Evolutionary conservation across 352 stramenopile species (phyloP).

Genomic region (Globisporangium camurandrum): DNA sequence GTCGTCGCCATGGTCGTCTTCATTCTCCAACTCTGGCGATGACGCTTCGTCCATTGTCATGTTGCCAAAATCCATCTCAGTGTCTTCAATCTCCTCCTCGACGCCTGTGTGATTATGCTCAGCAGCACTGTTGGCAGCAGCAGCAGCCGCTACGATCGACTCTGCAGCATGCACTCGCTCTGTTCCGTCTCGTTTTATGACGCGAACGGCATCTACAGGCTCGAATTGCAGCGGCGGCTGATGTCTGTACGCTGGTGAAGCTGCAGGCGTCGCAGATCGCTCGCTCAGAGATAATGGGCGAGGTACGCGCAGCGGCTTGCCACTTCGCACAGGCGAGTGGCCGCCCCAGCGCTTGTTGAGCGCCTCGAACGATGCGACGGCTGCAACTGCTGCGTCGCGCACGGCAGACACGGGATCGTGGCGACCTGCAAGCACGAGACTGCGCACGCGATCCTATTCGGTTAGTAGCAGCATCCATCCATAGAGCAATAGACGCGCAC

Average conservation of each 20-base stretch:
- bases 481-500: no score
- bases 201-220: no score
- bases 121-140: not conserved
- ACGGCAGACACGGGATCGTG: slow-evolving; percentile 50
- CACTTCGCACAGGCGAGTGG: slow-evolving; percentile 4
- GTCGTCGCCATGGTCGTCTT: slow-evolving; percentile 4
- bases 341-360: slow-evolving; percentile 2
- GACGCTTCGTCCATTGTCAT: slow-evolving; percentile 20
- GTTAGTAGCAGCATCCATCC: no score
- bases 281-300: not conserved
- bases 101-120: no score
- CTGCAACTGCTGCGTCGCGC: slow-evolving; percentile 36
- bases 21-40: slow-evolving; percentile 11
- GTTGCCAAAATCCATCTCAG: slow-evolving; percentile 19
- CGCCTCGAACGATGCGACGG: slow-evolving; percentile 29
- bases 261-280: not conserved
- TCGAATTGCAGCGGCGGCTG: no score
- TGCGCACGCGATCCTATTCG: slow-evolving; percentile 27
- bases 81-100: not conserved
- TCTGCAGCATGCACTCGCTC: no score
- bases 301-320: not conserved
- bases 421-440: slow-evolving; percentile 32
- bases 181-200: no score
- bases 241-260: slow-evolving; percentile 5
- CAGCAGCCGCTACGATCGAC: not conserved